A percentile compares a stretch with the other conserved stretches of the same genome.
Conservation (phyloP, 179 eudicot species). For the Silene coronaria region DNA sequence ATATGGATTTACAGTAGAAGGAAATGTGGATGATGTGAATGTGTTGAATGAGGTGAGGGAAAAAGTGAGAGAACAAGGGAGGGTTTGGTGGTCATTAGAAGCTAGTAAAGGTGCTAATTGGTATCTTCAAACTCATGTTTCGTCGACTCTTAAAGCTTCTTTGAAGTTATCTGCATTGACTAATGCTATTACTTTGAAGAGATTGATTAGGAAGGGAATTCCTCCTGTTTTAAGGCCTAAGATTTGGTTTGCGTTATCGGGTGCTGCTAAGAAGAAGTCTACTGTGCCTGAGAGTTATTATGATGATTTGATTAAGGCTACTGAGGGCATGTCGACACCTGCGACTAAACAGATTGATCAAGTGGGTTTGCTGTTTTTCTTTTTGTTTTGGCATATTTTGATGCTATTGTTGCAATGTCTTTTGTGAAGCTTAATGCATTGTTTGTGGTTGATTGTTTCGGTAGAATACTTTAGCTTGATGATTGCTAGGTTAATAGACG, state of each 20-base stretch:
- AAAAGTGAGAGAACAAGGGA: constrained; percentile 80
- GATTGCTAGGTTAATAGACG: background rate
- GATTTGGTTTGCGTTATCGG: constrained; percentile 87
- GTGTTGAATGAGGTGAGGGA: constrained; percentile 95
- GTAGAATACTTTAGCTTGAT: background rate
- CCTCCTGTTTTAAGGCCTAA: constrained; percentile 84
- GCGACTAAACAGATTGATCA: constrained; percentile 97
- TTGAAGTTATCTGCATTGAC: constrained; percentile 63
- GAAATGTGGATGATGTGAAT: constrained; percentile 98
- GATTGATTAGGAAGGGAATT: constrained; percentile 80
- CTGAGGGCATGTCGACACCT: constrained; percentile 68
- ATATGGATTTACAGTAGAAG: constrained; percentile 84
- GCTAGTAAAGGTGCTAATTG: constrained; percentile 87
- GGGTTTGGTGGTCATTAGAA: constrained; percentile 94
- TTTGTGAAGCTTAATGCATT: too few relatives aligned
- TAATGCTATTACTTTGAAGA: constrained; percentile 70
- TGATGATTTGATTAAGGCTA: constrained; percentile 63
- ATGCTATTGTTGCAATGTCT: constrained; percentile 4
- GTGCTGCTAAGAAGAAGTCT: constrained; percentile 94
- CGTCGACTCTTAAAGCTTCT: constrained; percentile 57
- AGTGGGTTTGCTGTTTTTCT: constrained; percentile 37
- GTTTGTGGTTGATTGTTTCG: background rate
- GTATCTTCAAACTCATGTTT: constrained; percentile 63
- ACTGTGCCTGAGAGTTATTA: constrained; percentile 91
- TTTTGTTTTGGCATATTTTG: background rate